These are phyloP conservation scores for Penicillium canescens DNA, from an alignment of 495 filamentous ascomycete species.

Conservation along the genomic window DNA sequence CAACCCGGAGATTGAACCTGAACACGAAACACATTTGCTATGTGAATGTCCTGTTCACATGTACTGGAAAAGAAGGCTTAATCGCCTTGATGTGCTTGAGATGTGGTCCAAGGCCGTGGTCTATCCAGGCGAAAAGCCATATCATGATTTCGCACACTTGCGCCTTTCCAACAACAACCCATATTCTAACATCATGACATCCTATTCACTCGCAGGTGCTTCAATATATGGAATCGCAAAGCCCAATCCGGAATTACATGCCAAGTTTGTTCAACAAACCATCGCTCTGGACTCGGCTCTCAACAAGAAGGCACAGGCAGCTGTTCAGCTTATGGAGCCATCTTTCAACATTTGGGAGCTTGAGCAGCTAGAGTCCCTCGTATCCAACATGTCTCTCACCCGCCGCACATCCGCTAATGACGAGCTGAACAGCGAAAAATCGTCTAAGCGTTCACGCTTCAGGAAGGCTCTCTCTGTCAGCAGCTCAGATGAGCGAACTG, in stretches of 20 bases:
- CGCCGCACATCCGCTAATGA: slow-evolving; percentile 8
- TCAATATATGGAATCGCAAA: slow-evolving; percentile 12
- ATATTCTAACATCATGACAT: slow-evolving; percentile 28
- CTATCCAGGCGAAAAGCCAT: slow-evolving; percentile 48
- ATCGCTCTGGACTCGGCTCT: slow-evolving; percentile 29
- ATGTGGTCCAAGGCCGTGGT: slow-evolving; percentile 49
- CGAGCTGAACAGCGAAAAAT: slow-evolving; percentile 12
- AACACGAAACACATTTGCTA: slow-evolving; percentile 36
- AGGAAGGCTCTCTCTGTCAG: slow-evolving; percentile 38
- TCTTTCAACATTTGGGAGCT: slow-evolving; percentile 39
- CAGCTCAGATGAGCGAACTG: slow-evolving; percentile 34
- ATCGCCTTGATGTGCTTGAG: slow-evolving; percentile 36
- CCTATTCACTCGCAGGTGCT: slow-evolving; percentile 16
- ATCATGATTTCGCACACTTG: slow-evolving; percentile 33
- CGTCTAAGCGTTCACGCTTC: slow-evolving; percentile 33
- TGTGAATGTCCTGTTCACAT: slow-evolving; percentile 36
- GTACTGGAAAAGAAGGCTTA: slow-evolving; percentile 31
- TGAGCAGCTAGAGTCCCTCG: slow-evolving; percentile 16
- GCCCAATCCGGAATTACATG: slow-evolving; percentile 25
- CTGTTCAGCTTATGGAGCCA: slow-evolving; percentile 38
- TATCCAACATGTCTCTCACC: slow-evolving; percentile 23
- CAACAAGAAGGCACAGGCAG: slow-evolving; percentile 36
- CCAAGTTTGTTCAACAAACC: slow-evolving; percentile 29
- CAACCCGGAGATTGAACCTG: slow-evolving; percentile 50
- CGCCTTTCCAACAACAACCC: slow-evolving; percentile 31